Evolutionary conservation across 2,329 filamentous ascomycete genomes (phyloP).

Genomic region (Penicillium sp.): DNA sequence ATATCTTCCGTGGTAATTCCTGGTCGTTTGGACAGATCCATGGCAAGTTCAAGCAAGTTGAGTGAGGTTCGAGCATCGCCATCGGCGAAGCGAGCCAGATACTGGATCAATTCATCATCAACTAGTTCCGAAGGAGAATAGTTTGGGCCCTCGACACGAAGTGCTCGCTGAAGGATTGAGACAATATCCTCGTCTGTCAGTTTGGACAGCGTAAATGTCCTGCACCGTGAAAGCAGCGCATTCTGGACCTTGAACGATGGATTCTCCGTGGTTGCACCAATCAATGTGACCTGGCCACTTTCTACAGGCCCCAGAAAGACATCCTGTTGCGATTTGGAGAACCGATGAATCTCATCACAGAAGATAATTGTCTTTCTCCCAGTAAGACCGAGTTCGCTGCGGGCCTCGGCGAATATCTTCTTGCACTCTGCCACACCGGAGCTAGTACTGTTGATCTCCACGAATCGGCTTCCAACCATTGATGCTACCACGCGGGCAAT

Average conservation of each 20-base stretch:
- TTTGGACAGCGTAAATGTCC: slow-evolving; percentile 83
- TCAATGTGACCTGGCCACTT: slow-evolving; percentile 83
- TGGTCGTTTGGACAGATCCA: slow-evolving; percentile 70
- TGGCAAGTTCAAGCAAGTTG: slow-evolving; percentile 86
- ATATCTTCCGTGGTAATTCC: slow-evolving; percentile 74
- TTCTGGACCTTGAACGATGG: slow-evolving; percentile 91
- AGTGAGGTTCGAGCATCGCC: slow-evolving; percentile 92
- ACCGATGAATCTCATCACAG: slow-evolving; percentile 94
- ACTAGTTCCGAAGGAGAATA: slow-evolving; percentile 61
- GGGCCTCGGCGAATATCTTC: slow-evolving; percentile 84
- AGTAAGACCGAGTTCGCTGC: slow-evolving; percentile 75
- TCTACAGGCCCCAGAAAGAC: slow-evolving; percentile 93
- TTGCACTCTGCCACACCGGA: slow-evolving; percentile 89
- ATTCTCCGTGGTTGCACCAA: slow-evolving; percentile 96
- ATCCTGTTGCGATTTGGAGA: slow-evolving; percentile 90
- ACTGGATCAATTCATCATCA: slow-evolving; percentile 74
- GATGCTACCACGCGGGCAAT: slow-evolving; percentile 89
- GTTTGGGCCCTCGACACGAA: slow-evolving; percentile 62
- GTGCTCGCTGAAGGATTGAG: slow-evolving; percentile 74
- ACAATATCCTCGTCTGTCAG: slow-evolving; percentile 73
- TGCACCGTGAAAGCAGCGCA: slow-evolving; percentile 83
- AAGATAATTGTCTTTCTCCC: slow-evolving; percentile 94
- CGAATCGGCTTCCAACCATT: slow-evolving; percentile 79
- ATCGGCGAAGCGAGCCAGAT: slow-evolving; percentile 84
- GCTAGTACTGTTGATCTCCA: slow-evolving; percentile 94